Evolutionary conservation across 2,329 filamentous ascomycete species (phyloP).

Genomic region (Xylariales sp.): DNA sequence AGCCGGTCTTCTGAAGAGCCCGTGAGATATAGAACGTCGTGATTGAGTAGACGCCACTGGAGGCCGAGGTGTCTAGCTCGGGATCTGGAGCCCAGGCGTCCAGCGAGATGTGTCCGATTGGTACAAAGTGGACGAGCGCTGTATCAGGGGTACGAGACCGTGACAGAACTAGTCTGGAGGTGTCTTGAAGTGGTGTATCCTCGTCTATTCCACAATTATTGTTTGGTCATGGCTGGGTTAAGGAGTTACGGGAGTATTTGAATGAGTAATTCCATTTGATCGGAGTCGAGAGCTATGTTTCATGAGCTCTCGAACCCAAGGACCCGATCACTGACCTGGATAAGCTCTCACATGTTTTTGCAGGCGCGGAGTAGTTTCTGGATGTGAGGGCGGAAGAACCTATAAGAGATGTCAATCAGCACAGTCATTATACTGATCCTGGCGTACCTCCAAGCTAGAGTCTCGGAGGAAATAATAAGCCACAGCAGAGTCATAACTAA

Average conservation of each 20-base stretch:
- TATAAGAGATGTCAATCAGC: no score
- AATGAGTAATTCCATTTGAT: no score
- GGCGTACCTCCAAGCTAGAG: no score
- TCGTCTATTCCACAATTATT: no score
- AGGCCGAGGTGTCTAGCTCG: conserved; percentile 13
- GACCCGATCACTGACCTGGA: no score
- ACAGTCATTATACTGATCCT: no score
- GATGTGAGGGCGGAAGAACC: conserved; percentile 12
- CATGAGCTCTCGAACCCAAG: no score
- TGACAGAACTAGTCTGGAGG: conserved; percentile 13
- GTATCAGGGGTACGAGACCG: conserved; percentile 15
- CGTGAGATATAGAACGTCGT: conserved; percentile 21
- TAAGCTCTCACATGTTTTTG: conserved; percentile 17
- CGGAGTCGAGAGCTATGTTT: no score
- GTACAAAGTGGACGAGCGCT: conserved; percentile 16
- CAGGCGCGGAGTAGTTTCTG: conserved; percentile 12
- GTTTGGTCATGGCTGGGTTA: no score
- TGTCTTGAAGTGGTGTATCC: conserved; percentile 13
- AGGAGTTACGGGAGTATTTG: no score
- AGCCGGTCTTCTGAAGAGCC: conserved; percentile 17
- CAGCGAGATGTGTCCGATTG: conserved; percentile 28
- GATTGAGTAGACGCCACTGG: conserved; percentile 18
- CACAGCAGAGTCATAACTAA: no score
- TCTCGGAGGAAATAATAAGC: no score
- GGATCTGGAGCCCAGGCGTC: conserved; percentile 15